Evolutionary conservation across 495 filamentous ascomycete genomes (phyloP), one percentile per base, ranked within the genome.

Genomic region (Daldinia bambusicola): DNA sequence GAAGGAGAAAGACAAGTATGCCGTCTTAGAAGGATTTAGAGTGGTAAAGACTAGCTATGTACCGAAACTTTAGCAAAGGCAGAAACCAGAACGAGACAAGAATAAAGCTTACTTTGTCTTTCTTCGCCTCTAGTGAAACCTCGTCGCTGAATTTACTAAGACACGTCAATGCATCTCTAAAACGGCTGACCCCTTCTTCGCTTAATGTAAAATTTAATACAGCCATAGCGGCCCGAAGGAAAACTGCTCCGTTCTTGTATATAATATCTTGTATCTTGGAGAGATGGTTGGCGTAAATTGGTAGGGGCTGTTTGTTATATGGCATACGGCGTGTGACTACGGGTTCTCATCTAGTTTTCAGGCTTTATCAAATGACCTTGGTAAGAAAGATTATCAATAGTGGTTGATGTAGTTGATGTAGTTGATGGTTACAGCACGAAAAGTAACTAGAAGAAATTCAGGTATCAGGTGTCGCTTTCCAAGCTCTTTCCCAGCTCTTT

Each of bases 121-220:
- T 85, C 70, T 88, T 87, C 7, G 94, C 94, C 80, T 98, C 95
- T 41, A 99, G 84, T 31, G 89, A 91, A 9, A 98, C 91, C 48
- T 88, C 89, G 68, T 99, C 95, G 76, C 91, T 93, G 84, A 98
- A 98, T 81, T 95, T 98, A 53, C 89, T 85, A 31, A 99, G 87
- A 78, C 95, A 98, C 56, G 88, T 80, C n/a, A 99, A 85, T 9
- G 88, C 85, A 78, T 98, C 93, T 74, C 98, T 93, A 16, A 99
- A 79, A 61, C 86, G 87, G 31, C 86, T 82, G 20, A 95, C 84
- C 8, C 91, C 91, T 57, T 91, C 86, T 36, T 94, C 92, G 51
- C 84, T 87, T 38, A 99, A 82, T 0, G 92, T 92, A 71, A 98
- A 94, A 52, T 87, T 89, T 20, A 97, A 79, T n/a, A 88, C 83